Base-by-base conservation (phyloP, 2,329 filamentous ascomycete genomes). In the Moelleriella libera region DNA sequence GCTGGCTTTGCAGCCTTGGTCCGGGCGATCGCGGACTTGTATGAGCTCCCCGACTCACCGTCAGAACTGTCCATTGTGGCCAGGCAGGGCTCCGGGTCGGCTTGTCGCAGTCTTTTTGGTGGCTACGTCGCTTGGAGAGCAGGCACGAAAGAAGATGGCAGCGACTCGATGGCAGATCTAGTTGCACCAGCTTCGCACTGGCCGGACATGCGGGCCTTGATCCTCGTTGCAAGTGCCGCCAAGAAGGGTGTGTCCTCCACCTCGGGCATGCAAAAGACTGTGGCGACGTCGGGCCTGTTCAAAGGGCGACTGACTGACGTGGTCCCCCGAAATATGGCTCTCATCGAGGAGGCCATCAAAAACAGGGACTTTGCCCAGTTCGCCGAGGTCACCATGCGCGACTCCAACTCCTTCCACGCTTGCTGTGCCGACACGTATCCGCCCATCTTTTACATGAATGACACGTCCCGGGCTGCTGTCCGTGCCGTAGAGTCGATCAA, bases 401-500 rank as follows among this genome's bases (percentile, higher is more conserved):
- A 98, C 63, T 94, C 85, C 61, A 98, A 98, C 70, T 87, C 82
- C 50, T 98, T 98, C 80, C 92, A 98, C 66, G 87, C 92, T 39
- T 88, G 83, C 49, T 97, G 92, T 64, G 72, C 94, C 57, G 92
- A 98, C 63, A 97, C 92, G 2, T 88, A 88, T 68, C 92, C 94
- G 43, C 92, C 94, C 14, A 98, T 98, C 62, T 96, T 95, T 68
- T 98, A 98, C 73, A 82, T 98, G 75, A 98, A 96, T 68, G 92
- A 98, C 62, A 82, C 90, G 12, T 90, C 84, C 21, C 75, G 85
- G 39, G 88, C 90, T 1, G 88, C 90, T 5, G 87, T 98, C 50
- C 77, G 87, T 46, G 81, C 88, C 12, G 89, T 96, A 31, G 88
- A 98, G 69, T 76, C 82, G 55, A 86, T 97, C 68, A 98, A 98